Evolutionary conservation across 192 early-diverging fungal genomes (phyloP).

Genomic region (Coemansia pectinata): DNA sequence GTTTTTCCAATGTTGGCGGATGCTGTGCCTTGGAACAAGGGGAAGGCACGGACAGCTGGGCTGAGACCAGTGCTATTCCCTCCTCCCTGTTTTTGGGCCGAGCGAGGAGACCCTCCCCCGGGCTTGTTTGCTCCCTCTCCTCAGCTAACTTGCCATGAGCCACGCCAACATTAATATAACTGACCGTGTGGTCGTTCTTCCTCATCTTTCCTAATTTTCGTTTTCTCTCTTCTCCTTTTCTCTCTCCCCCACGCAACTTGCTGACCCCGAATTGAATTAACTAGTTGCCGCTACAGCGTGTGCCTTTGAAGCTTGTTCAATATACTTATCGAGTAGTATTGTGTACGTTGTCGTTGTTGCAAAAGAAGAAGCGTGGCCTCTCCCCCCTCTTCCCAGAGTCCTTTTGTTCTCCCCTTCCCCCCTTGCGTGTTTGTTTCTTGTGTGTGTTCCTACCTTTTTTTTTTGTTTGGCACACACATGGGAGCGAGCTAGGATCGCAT

Average conservation of each 20-base stretch:
- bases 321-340: neutral
- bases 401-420: neutral
- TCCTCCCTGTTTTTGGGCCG: neutral
- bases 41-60: neutral
- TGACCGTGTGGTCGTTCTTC: neutral
- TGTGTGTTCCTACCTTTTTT: neutral
- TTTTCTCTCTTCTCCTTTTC: neutral
- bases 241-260: neutral
- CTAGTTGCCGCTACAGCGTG: neutral
- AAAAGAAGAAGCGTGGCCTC: neutral
- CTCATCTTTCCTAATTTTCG: neutral
- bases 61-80: neutral
- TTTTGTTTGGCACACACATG: neutral
- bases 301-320: neutral
- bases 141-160: neutral
- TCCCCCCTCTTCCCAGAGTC: neutral
- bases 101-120: neutral
- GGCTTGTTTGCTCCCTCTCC: neutral
- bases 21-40: neutral
- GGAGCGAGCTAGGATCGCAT: neutral
- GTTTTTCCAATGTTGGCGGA: neutral
- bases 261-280: neutral
- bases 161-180: neutral
- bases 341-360: slow-evolving; percentile 1
- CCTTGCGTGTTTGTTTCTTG: neutral